phyloP scores from a whole-genome alignment of 768 basidiomycete species.

The Mycena vitilis region DNA sequence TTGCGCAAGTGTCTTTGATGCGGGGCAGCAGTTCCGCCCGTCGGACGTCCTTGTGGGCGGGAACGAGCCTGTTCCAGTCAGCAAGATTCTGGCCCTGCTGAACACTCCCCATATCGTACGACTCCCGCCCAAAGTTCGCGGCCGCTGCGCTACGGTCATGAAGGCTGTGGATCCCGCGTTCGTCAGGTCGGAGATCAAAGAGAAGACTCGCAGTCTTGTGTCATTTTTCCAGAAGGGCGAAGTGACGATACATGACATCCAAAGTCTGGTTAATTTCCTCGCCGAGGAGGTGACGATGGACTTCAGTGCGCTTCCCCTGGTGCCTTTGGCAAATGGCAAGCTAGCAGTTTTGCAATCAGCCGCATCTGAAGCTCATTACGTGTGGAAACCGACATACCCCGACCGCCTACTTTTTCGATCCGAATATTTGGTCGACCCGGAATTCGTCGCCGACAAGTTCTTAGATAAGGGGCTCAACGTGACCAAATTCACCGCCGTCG shows the following conservation, averaged over 20 bases:
- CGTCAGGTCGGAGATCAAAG: constrained; percentile 42
- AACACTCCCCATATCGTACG: constrained; percentile 37
- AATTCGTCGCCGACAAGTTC: constrained; percentile 38
- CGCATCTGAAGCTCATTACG: constrained; percentile 39
- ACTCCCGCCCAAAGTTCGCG: constrained; percentile 38
- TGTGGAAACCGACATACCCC: constrained; percentile 40
- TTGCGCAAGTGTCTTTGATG: constrained; percentile 42
- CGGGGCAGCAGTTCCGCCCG: constrained; percentile 23
- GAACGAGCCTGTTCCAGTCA: constrained; percentile 38
- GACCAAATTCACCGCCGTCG: constrained; percentile 25
- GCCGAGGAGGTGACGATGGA: constrained; percentile 23
- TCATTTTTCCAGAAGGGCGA: constrained; percentile 27
- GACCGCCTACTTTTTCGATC: constrained; percentile 38
- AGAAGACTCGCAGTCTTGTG: constrained; percentile 22
- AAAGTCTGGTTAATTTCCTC: constrained; percentile 44
- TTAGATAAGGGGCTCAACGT: constrained; percentile 44
- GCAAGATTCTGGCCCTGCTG: constrained; percentile 39
- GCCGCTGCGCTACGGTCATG: constrained; percentile 37
- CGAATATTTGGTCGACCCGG: constrained; percentile 43
- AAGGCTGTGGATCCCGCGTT: constrained; percentile 41
- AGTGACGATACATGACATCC: constrained; percentile 38
- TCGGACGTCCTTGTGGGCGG: constrained; percentile 40
- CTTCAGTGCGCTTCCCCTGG: constrained; percentile 46
- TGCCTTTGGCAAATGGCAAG: constrained; percentile 51
- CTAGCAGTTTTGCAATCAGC: constrained; percentile 42